Evolutionary conservation across 768 basidiomycete genomes (phyloP), one percentile per base, ranked within the genome.

Genomic region (Podaxis carcinomalis): DNA sequence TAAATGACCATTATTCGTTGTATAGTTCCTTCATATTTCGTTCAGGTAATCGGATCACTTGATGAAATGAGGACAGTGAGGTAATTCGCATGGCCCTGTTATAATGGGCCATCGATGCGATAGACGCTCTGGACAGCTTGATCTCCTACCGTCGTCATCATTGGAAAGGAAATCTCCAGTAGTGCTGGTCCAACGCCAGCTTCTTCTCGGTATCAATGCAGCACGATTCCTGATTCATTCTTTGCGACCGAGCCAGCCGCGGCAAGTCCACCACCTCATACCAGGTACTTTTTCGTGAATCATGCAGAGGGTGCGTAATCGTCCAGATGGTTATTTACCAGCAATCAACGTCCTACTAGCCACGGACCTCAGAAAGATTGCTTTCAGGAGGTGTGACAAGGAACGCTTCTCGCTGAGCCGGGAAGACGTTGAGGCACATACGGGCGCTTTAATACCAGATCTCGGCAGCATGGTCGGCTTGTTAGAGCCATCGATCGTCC

Each of bases 381-480:
- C 53, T 4, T 52, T 59, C 39, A 28, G 40, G 32, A 59, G 58
- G 25, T 51, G 51, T 9, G 51, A 59, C 25, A 37, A 44, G 6
- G 50, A 59, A 32, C 51, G 32, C 27, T 42, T 59, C 11, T 42
- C 50, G 9, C 40, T 68, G 13, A 63, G 64, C 51, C 49, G 56
- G 7, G 63, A 53, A 37, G 65, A 68, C 54, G 53, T 68, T 23
- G 63, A 59, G 0, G 59, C 64, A 28, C 51, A 50, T 14, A 59
- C 65, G 5, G 67, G 61, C 25, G 65, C 55, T 10, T 64, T 69
- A 39, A 51, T 67, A 16, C 64, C 66, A 5, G 13, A 42, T 1
- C 36, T 59, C n/a, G n/a, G 49, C 16, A 55, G 39, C 13, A 56
- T 60, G 40, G 47, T 65, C 23, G 49, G 39, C 14, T 44, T 68